Percentiles rank a stretch among this genome's conserved stretches.
Evolutionary conservation across 2,329 filamentous ascomycete genomes (phyloP).

Genomic region (Scleromitrula shiraiana): DNA sequence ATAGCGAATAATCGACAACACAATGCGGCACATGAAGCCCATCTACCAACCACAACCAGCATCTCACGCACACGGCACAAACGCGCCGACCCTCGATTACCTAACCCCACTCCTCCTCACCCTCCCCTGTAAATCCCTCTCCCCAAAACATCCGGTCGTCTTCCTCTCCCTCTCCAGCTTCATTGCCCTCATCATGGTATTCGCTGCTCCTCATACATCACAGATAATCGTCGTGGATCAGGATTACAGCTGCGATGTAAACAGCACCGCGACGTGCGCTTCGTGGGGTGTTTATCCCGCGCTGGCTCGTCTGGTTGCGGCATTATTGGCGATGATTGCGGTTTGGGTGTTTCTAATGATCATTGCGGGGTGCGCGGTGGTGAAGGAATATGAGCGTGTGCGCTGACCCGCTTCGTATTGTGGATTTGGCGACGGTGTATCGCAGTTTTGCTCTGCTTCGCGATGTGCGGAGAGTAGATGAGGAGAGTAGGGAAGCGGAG

Average conservation of each 20-base stretch:
- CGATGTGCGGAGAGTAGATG: neutral
- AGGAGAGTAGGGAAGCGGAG: too few species aligned
- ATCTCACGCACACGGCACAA: neutral
- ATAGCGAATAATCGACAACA: neutral
- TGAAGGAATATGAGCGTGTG: neutral
- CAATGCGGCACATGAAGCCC: neutral
- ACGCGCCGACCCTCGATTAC: neutral
- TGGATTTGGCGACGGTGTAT: neutral
- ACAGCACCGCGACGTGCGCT: neutral
- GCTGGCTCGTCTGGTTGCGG: neutral
- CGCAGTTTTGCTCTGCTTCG: neutral
- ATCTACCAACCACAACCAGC: neutral
- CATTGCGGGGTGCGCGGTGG: neutral
- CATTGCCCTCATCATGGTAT: neutral
- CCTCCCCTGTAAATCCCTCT: neutral
- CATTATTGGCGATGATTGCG: neutral
- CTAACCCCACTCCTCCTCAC: neutral
- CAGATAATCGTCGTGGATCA: neutral
- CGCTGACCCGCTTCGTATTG: neutral
- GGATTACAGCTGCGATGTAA: neutral
- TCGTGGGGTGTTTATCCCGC: neutral
- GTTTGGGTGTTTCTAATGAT: neutral
- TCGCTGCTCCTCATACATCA: neutral
- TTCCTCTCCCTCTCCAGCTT: neutral
- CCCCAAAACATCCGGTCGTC: neutral